phyloP scores from a whole-genome alignment of 306 rosid species.

The Sphenostylis stenocarpa region DNA sequence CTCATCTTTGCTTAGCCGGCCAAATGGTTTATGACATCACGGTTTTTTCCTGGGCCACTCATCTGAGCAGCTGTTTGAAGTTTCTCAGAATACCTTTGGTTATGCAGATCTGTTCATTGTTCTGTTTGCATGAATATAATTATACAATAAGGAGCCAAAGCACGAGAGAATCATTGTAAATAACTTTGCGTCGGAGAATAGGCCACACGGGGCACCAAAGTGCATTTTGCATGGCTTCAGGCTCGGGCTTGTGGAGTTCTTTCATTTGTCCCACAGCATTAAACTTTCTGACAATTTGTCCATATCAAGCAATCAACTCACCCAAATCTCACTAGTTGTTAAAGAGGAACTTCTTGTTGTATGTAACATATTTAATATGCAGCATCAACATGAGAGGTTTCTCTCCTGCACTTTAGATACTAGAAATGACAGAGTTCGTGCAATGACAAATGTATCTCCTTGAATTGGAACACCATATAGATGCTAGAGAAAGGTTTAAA shows the following conservation, averaged over 20 bases:
- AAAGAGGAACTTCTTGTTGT: constrained; percentile 35
- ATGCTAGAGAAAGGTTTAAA: constrained; percentile 37
- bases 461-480: constrained; percentile 46
- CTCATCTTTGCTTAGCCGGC: constrained; percentile 57
- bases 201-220: constrained; percentile 42
- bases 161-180: constrained; percentile 45
- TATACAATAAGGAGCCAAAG: constrained; percentile 55
- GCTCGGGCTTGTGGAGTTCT: constrained; percentile 34
- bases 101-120: constrained; percentile 39
- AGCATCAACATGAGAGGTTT: constrained; percentile 38
- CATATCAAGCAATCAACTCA: constrained; percentile 25
- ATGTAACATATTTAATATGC: constrained; percentile 36
- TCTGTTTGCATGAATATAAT: constrained; percentile 48
- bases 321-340: constrained; percentile 36
- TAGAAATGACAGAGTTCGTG: constrained; percentile 34
- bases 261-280: constrained; percentile 25
- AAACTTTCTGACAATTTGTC: constrained; percentile 36
- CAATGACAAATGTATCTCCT: constrained; percentile 46
- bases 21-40: constrained; percentile 59
- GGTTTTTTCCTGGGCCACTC: constrained; percentile 8
- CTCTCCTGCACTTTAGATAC: constrained; percentile 27
- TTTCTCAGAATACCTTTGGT: constrained; percentile 36
- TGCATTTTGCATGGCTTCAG: constrained; percentile 42
- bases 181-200: constrained; percentile 45
- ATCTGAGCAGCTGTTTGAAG: constrained; percentile 5